phyloP scores from a whole-genome alignment of 768 basidiomycete genomes.

The Russula brevipes region DNA sequence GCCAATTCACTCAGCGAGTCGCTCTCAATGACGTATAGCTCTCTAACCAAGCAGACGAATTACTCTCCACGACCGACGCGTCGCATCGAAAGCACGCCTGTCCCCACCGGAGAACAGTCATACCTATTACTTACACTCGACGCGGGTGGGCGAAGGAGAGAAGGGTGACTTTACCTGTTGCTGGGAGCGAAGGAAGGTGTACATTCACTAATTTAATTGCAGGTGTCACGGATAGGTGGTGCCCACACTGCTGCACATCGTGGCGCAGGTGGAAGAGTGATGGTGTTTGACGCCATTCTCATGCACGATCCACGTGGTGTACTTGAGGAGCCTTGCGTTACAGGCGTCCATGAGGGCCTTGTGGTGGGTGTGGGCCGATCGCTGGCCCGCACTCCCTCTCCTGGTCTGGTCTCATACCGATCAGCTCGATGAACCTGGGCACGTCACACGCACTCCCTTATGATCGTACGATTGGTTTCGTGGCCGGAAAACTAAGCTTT shows the following conservation, averaged over 20 bases:
- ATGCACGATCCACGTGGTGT: neutral
- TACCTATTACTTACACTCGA: neutral
- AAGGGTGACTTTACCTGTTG: neutral
- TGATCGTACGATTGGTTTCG: slow-evolving; percentile 5
- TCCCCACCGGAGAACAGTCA: slow-evolving; percentile 4
- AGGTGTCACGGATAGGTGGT: slow-evolving; percentile 6
- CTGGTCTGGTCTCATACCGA: neutral
- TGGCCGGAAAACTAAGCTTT: neutral
- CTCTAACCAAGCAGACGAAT: neutral
- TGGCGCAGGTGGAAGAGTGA: slow-evolving; percentile 13
- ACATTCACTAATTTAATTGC: neutral
- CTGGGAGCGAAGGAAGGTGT: neutral
- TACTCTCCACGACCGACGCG: neutral
- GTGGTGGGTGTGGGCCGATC: neutral
- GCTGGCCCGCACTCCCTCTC: neutral
- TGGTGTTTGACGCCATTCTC: slow-evolving; percentile 3
- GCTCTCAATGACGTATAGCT: neutral
- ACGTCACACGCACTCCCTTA: neutral
- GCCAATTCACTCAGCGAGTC: slow-evolving; percentile 1
- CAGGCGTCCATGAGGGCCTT: slow-evolving; percentile 11
- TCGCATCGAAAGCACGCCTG: neutral
- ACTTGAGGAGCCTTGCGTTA: slow-evolving; percentile 12
- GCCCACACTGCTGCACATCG: slow-evolving; percentile 8
- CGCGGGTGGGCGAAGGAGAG: neutral
- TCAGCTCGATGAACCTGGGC: slow-evolving; percentile 1